Evolutionary conservation across 1,139 yeast species (phyloP).

Genomic region (Kodamaea anthophila): DNA sequence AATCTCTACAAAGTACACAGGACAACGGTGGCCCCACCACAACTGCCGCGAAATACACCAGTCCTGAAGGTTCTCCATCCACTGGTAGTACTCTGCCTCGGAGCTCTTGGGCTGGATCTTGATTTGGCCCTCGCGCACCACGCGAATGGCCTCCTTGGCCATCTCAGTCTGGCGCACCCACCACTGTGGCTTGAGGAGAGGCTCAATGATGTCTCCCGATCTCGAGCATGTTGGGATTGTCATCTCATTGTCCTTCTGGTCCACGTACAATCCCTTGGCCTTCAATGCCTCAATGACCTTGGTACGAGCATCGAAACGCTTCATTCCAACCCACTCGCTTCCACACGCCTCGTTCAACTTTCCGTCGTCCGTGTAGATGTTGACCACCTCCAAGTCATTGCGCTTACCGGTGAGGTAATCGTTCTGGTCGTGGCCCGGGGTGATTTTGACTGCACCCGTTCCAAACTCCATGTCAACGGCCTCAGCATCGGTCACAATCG

Average conservation of each 20-base stretch:
- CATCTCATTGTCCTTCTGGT: slow-evolving; percentile 93
- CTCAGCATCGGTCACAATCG: slow-evolving; percentile 83
- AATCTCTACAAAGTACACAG: slow-evolving; percentile 80
- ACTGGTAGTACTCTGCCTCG: slow-evolving; percentile 88
- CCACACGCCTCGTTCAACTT: slow-evolving; percentile 88
- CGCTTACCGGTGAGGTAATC: slow-evolving; percentile 97
- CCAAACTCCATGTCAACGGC: slow-evolving; percentile 99
- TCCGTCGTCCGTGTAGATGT: slow-evolving; percentile 91
- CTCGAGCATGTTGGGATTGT: slow-evolving; percentile 88
- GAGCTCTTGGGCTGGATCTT: slow-evolving; percentile 83
- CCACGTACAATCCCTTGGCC: slow-evolving; percentile 68
- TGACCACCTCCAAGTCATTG: slow-evolving; percentile 79
- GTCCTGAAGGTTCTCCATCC: slow-evolving; percentile 96
- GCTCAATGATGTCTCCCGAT: slow-evolving; percentile 96
- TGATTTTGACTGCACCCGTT: slow-evolving; percentile 98
- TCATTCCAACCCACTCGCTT: slow-evolving; percentile 75
- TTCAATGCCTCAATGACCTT: slow-evolving; percentile 77
- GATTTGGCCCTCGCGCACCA: slow-evolving; percentile 77
- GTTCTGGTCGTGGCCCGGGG: slow-evolving; percentile 97
- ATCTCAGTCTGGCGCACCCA: slow-evolving; percentile 91
- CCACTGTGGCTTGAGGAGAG: slow-evolving; percentile 97
- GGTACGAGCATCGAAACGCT: slow-evolving; percentile 91
- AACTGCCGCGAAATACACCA: slow-evolving; percentile 99
- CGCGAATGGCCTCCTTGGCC: slow-evolving; percentile 85
- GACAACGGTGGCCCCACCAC: slow-evolving; percentile 99